phyloP scores from a whole-genome alignment of 805 yeast species.

The Blastobotrys attinorum region DNA sequence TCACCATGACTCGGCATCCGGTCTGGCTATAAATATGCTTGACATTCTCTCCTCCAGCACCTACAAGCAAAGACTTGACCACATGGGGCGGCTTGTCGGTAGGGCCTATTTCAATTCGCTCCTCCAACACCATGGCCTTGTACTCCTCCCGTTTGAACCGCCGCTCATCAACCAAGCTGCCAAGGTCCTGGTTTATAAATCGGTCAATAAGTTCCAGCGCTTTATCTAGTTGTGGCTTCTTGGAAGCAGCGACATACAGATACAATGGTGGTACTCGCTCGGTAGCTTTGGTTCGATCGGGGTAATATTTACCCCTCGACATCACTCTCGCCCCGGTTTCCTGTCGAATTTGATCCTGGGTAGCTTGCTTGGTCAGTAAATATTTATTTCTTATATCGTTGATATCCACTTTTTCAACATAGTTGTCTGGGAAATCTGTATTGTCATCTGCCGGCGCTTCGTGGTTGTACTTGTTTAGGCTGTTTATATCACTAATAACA shows the following conservation, averaged over 20 bases:
- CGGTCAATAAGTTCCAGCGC: slow-evolving; percentile 65
- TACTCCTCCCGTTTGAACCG: slow-evolving; percentile 19
- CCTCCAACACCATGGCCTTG: slow-evolving; percentile 5
- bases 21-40: slow-evolving; percentile 30
- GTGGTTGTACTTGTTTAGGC: background rate
- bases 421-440: slow-evolving; percentile 8
- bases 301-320: slow-evolving; percentile 30
- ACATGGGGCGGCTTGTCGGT: slow-evolving; percentile 16
- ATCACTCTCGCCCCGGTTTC: slow-evolving; percentile 26
- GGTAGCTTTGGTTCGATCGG: slow-evolving; percentile 27
- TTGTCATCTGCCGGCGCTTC: background rate
- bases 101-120: background rate
- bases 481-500: background rate
- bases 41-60: slow-evolving; percentile 29
- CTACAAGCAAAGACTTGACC: slow-evolving; percentile 28
- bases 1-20: slow-evolving; percentile 27
- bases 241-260: slow-evolving; percentile 56
- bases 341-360: slow-evolving; percentile 24
- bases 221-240: slow-evolving; percentile 36
- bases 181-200: slow-evolving; percentile 24
- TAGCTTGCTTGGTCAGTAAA: slow-evolving; percentile 28
- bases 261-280: slow-evolving; percentile 26
- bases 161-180: slow-evolving; percentile 22
- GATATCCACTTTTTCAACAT: slow-evolving; percentile 25
- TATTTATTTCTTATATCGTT: slow-evolving; percentile 31